Conservation (phyloP, 2,329 filamentous ascomycete genomes). For the Juglanconis sp. region DNA sequence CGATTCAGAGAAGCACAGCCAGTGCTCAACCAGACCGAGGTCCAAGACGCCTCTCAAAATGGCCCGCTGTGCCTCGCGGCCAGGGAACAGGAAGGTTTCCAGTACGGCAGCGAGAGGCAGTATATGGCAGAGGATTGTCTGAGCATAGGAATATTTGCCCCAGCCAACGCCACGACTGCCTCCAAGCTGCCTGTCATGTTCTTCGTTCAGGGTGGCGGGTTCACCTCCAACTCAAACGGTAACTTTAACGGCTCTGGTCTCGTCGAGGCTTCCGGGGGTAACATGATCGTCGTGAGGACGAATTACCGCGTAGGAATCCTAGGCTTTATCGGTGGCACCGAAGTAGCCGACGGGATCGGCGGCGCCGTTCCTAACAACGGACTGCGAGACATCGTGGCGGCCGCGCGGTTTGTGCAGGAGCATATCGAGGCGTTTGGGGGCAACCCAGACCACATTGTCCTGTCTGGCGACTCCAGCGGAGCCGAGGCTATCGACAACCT, state of each 20-base stretch:
- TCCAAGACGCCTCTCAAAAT: slow-evolving; percentile 5
- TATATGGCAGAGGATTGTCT: slow-evolving; percentile 11
- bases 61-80: slow-evolving; percentile 1
- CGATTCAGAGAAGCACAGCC: slow-evolving; percentile 8
- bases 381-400: slow-evolving; percentile 19
- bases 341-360: background rate
- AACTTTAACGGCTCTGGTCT: slow-evolving; percentile 9
- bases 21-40: background rate
- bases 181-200: slow-evolving; percentile 9
- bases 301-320: slow-evolving; percentile 11
- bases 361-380: slow-evolving; percentile 3
- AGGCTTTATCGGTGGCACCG: slow-evolving; percentile 5
- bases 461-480: slow-evolving; percentile 15
- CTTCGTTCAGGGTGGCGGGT: slow-evolving; percentile 5
- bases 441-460: slow-evolving; percentile 27
- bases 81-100: slow-evolving; percentile 7
- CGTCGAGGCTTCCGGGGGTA: slow-evolving; percentile 5
- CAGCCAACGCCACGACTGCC: background rate
- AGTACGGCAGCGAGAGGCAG: slow-evolving; percentile 2
- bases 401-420: slow-evolving; percentile 45
- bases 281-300: slow-evolving; percentile 8
- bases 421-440: slow-evolving; percentile 44
- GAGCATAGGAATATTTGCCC: slow-evolving; percentile 1
- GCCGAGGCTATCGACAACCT: slow-evolving; percentile 6
- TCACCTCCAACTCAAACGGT: slow-evolving; percentile 10